phyloP scores from a whole-genome alignment of 2,329 filamentous ascomycete species.

The Xylaria sp. region DNA sequence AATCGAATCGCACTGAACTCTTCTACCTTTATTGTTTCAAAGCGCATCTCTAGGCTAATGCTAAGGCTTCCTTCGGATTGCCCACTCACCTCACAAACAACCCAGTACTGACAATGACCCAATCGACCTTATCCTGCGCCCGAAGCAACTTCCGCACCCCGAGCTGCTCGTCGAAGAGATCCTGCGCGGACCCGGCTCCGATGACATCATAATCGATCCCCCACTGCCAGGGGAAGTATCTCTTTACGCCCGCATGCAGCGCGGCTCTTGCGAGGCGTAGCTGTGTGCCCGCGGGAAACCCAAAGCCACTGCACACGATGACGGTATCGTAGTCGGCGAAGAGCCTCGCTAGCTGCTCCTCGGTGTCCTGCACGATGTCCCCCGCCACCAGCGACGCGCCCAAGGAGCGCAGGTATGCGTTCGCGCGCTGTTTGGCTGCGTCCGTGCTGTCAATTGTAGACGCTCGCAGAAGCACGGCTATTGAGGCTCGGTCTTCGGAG shows the following conservation, averaged over 20 bases:
- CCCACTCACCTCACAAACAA: constrained; percentile 60
- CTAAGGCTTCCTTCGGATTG: neutral
- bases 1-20: neutral
- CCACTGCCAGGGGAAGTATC: constrained; percentile 79
- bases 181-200: constrained; percentile 67
- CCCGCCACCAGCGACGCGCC: constrained; percentile 57
- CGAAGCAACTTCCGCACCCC: constrained; percentile 65
- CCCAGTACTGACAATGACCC: constrained; percentile 75
- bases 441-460: constrained; percentile 56
- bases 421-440: constrained; percentile 51
- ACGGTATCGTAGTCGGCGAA: constrained; percentile 64
- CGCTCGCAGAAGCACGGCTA: constrained; percentile 66
- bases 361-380: constrained; percentile 53
- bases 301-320: constrained; percentile 71
- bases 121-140: constrained; percentile 60
- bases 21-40: neutral
- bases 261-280: constrained; percentile 67
- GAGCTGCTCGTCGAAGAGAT: constrained; percentile 75
- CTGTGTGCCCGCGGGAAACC: constrained; percentile 65
- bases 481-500: constrained; percentile 51
- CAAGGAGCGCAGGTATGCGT: constrained; percentile 52
- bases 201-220: constrained; percentile 77
- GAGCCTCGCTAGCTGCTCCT: constrained; percentile 53
- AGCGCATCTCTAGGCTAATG: neutral
- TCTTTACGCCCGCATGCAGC: constrained; percentile 53